phyloP scores from a whole-genome alignment of 768 basidiomycete genomes.

The Epithele typhae region DNA sequence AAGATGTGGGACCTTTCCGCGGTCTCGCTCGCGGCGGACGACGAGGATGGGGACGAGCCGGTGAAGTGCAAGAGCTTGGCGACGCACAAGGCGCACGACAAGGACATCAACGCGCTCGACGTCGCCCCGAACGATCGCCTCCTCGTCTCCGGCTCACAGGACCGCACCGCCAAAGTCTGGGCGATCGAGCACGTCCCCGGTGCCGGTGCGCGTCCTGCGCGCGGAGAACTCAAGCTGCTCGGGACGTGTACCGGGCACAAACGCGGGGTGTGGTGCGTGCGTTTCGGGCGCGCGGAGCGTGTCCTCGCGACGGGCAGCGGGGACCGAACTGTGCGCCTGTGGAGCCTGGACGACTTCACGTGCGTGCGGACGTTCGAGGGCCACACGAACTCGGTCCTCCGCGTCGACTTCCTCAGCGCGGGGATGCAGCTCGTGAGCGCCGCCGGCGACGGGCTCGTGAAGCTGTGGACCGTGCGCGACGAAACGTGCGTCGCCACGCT shows the following conservation, averaged over 20 bases:
- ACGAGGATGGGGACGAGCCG: conserved; percentile 20
- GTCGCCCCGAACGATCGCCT: conserved; percentile 84
- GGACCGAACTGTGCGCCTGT: conserved; percentile 91
- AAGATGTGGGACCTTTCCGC: conserved; percentile 95
- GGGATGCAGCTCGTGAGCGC: conserved; percentile 87
- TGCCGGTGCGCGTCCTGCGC: conserved; percentile 32
- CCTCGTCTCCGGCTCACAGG: conserved; percentile 93
- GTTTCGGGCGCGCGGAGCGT: conserved; percentile 78
- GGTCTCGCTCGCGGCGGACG: conserved; percentile 24
- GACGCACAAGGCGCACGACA: conserved; percentile 92
- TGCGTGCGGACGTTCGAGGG: conserved; percentile 98
- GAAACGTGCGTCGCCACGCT: conserved; percentile 86
- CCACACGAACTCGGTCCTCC: conserved; percentile 92
- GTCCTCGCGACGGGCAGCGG: conserved; percentile 92
- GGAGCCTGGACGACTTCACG: conserved; percentile 90
- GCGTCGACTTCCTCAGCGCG: conserved; percentile 84
- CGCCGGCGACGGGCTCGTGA: conserved; percentile 92
- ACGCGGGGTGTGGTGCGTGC: conserved; percentile 93
- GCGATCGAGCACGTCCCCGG: conserved; percentile 56
- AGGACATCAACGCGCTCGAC: conserved; percentile 97
- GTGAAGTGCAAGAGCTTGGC: conserved; percentile 68
- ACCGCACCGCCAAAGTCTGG: conserved; percentile 90
- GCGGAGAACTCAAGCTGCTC: conserved; percentile 68
- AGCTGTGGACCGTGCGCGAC: conserved; percentile 88
- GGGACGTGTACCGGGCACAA: conserved; percentile 96